Base-by-base conservation (phyloP, 306 rosid genomes). In the Ceratonia siliqua region DNA sequence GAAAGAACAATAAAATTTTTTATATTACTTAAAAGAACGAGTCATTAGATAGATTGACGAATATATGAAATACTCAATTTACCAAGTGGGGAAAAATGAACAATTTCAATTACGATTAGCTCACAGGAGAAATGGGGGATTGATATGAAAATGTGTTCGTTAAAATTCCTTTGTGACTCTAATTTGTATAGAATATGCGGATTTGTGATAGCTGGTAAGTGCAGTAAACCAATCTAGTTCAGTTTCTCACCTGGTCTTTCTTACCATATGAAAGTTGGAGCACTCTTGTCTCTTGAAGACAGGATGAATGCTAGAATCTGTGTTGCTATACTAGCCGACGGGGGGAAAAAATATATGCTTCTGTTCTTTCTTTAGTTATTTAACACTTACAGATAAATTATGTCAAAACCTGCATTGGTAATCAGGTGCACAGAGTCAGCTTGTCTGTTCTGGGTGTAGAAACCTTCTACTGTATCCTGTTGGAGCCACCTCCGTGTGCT, bases 401-500 rank as follows among this genome's bases (percentile, higher is more conserved):
- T 68, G 43, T 66, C 33, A 75, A 66, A 67, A 42, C 8, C 52
- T 75, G 25, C 43, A 28, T 74, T 61, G 82, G 15, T 70, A 57
- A 79, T 42, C 83, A 90, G 96, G 90, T 52, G 80, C 78, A 46
- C 95, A 89, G 79, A 89, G 95, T 79, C 98, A 93, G 79, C 91
- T 93, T 43, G 96, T 93, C 5, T 93, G 98, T 79, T 93, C 98
- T 2, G 96, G 98, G 70, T 93, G 98, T 61, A 82, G 90, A 77
- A 93, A 86, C 82, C 93, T 93, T 63, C 79, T 93, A 48, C 70
- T 90, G 25, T 93, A 89, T 80, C 95, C 98, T 1, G 89, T 78
- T 21, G 98, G 98, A 82, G 98, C 98, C 58, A 87, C 88, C 72
- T 81, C 91, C 9, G 95, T 93, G n/a, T 93, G 98, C 81, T 93